Percentiles rank a stretch among this genome's conserved stretches.
phyloP scores from a whole-genome alignment of 306 rosid species.

The Delonix regia region DNA sequence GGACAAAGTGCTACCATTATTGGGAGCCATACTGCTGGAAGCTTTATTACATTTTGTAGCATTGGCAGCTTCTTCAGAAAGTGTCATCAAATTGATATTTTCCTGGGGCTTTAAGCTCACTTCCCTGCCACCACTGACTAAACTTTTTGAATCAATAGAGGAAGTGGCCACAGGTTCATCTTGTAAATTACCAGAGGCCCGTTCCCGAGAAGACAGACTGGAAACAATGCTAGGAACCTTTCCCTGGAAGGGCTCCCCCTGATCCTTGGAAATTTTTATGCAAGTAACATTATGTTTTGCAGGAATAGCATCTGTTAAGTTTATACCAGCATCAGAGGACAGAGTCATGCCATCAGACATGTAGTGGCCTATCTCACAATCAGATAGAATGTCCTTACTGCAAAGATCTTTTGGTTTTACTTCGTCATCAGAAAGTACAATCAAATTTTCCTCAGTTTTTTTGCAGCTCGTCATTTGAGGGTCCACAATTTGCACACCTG shows the following conservation, averaged over 20 bases:
- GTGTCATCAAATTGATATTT: constrained; percentile 44
- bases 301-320: constrained; percentile 40
- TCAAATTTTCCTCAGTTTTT: constrained; percentile 41
- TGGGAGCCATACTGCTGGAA: constrained; percentile 42
- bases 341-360: constrained; percentile 44
- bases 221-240: constrained; percentile 45
- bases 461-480: constrained; percentile 34
- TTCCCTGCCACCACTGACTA: constrained; percentile 49
- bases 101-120: constrained; percentile 44
- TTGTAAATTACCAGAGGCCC: constrained; percentile 39
- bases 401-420: constrained; percentile 42
- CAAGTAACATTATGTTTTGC: constrained; percentile 43
- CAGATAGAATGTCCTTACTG: constrained; percentile 40
- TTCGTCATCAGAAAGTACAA: constrained; percentile 91
- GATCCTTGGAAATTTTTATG: constrained; percentile 45
- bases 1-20: constrained; percentile 37
- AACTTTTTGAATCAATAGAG: constrained; percentile 43
- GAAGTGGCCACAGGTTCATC: constrained; percentile 43
- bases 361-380: constrained; percentile 40
- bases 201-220: constrained; percentile 46
- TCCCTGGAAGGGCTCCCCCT: constrained; percentile 41
- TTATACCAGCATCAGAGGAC: constrained; percentile 43
- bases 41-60: constrained; percentile 43
- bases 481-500: constrained; percentile 44
- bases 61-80: constrained; percentile 44